Evolutionary conservation across 1,284 basidiomycete genomes (phyloP), one percentile per base, ranked within the genome.

Genomic region (Erythrobasidium hasegawianum): DNA sequence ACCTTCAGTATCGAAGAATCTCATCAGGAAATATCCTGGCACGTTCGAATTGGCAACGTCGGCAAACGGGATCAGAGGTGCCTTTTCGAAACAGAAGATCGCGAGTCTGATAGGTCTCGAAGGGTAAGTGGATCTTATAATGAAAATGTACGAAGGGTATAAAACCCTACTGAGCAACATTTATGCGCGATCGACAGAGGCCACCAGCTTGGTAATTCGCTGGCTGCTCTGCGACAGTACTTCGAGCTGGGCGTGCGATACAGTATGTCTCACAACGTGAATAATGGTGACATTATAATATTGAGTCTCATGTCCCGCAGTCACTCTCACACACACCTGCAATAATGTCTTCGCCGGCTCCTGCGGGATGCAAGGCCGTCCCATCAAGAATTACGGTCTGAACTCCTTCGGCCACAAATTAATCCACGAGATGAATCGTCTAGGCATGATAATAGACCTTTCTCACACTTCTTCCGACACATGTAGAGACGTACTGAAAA

Each of bases 311-410:
- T n/a, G n/a, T n/a, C n/a, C 33, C 27, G n/a, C 93, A 75, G 79
- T 93, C 66, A 95, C 93, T 10, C 80, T 96, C 26, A 93, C 92
- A 0, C 92, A 95, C 76, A 81, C 78, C 1, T 96, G 92, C 79
- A 87, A 95, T 80, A 96, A 95, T 73, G 88, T 87, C 1, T 93
- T 96, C 73, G 93, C 90, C 11, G 92, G 94, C 76, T 90, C 89
- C 11, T 86, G 84, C 69, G 90, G 90, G 59, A 72, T 81, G 27
- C 77, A 79, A 9, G 69, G 52, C 10, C 52, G 18, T 5, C 81
- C 81, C 11, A 81, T 83, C 1, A 78, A 82, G 4, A 87, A 90
- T 76, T 80, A 81, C 45, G 90, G 90, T 3, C 79, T 92, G 49
- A 88, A 86, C 69, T 66, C 81, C 1, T 79, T 95, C 26, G 92